phyloP scores from a whole-genome alignment of 1,284 basidiomycete species.

The Tetrapyrgos nigripes region DNA sequence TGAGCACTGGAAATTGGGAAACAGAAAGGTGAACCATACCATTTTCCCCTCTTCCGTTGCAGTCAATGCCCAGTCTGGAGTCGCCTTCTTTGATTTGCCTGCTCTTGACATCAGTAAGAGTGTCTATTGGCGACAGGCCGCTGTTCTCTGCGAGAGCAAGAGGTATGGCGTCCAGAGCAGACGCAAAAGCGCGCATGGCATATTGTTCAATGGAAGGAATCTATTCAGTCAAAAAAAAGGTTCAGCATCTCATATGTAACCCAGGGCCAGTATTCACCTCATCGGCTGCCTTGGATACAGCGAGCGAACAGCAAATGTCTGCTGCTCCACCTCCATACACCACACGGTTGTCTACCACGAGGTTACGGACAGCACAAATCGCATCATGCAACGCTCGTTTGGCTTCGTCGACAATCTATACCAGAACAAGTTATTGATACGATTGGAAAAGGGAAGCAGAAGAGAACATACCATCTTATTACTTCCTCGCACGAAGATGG shows the following conservation, averaged over 20 bases:
- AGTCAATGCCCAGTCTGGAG: slow-evolving; percentile 92
- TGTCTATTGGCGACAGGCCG: slow-evolving; percentile 95
- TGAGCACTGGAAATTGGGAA: neutral
- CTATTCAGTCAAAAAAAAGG: slow-evolving; percentile 41
- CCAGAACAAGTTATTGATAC: slow-evolving; percentile 1
- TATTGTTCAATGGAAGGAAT: slow-evolving; percentile 99
- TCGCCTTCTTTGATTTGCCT: slow-evolving; percentile 90
- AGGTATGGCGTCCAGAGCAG: slow-evolving; percentile 92
- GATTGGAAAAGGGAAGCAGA: neutral
- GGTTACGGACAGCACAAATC: slow-evolving; percentile 95
- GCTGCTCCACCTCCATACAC: slow-evolving; percentile 98
- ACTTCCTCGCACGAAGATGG: slow-evolving; percentile 95
- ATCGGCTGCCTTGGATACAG: slow-evolving; percentile 94
- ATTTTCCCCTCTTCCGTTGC: slow-evolving; percentile 85
- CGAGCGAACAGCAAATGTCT: slow-evolving; percentile 94
- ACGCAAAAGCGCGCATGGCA: slow-evolving; percentile 97
- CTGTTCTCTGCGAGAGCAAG: slow-evolving; percentile 98
- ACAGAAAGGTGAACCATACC: slow-evolving; percentile 54
- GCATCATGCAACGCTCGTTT: slow-evolving; percentile 98
- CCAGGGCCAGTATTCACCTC: slow-evolving; percentile 56
- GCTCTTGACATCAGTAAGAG: slow-evolving; percentile 93
- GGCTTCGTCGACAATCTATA: slow-evolving; percentile 96
- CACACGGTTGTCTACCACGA: slow-evolving; percentile 95
- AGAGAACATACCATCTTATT: slow-evolving; percentile 90
- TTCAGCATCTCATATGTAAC: neutral